Evolutionary conservation across 2,329 filamentous ascomycete genomes (phyloP), one percentile per base, ranked within the genome.

Genomic region (Verticillium zaregamsianum): DNA sequence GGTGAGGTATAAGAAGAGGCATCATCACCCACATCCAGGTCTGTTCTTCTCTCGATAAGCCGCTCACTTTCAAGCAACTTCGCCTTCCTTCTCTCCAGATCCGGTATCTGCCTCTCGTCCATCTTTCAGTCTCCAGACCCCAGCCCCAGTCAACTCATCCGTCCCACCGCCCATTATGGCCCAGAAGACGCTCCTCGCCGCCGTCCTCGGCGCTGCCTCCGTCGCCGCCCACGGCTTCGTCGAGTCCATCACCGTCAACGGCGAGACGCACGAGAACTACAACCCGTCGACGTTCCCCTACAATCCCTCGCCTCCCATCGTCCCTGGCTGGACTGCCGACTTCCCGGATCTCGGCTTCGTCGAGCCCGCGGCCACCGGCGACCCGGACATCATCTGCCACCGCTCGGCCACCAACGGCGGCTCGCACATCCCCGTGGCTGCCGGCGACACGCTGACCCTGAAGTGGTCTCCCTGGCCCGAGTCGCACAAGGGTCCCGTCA

Each of bases 391-490:
- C 66, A 77, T 79, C 68, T 83, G 81, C 70, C 79, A 82, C 70
- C 76, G 75, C 63, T 71, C 66, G 23, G 78, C 76, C 23, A 76
- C 68, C 15, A 74, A 78, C 31, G 79, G 75, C 11, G 63, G 71
- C 45, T 72, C 75, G 60, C 74, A 74, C 20, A 75, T 77, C 37
- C 68, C 68, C 3, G 82, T 89, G 40, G 76, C 79, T n/a, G 88
- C 87, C 15, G 89, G 88, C 64, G 77, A 78, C 65, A 78, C 77
- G 9, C 71, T 90, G 66, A 76, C 82, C 62, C 74, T 90, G 57
- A 80, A 85, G 68, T 90, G 88, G 88, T 84, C 80, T 62, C 76
- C 77, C 17, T 91, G 88, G 88, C 87, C 88, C n/a, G 77, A 82
- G 11, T 82, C 79, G 60, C 81, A 91, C 76, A 80, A 87, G 66